Base-by-base conservation (phyloP, 2,329 filamentous ascomycete species). In the Aspergillus chevalieri region DNA sequence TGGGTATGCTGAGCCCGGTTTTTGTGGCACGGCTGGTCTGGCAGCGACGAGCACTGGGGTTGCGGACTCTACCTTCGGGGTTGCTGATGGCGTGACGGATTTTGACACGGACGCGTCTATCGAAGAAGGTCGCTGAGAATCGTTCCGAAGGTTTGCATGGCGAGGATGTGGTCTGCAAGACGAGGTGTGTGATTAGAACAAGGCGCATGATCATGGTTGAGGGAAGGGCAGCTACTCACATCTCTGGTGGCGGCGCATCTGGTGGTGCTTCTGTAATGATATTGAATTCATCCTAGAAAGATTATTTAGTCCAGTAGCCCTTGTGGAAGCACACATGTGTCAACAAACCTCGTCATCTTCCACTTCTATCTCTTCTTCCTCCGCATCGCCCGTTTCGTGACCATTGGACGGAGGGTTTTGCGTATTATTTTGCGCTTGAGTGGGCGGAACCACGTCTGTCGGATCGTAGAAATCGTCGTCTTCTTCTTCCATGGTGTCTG, bases 1-100 rank as follows among this genome's bases (percentile, higher is more conserved):
- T 74, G 68, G 89, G 74, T 67, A 93, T 74, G 58, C 84, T 73
- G 81, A 80, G 45, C 82, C 80, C 53, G 75, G 69, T 73, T 78
- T 69, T 73, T 81, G 65, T 38, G 65, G 61, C 52, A 60, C 62
- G 50, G 62, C 58, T 46, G 69, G 69, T 53, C 64, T 69, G 47
- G 67, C 63, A 30, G 61, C 59, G 30, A 57, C 62, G 28, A 64
- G 55, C 14, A 63, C 60, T 19, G 64, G 62, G 24, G 64, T 64
- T 36, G 59, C 58, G 43, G 64, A 59, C 44, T 69, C 68, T 38
- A 58, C 57, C 57, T 61, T 66, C 43, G 64, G 60, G 46, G 62
- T 60, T 14, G 58, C 52, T 5, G 58, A 59, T 17, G 65, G 68
- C n/a, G 71, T 69, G 5, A 57, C 58, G n/a, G 68, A 62, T 50